Base-by-base conservation (phyloP, 345 rosid species). In the Noccaea bulbosa region DNA sequence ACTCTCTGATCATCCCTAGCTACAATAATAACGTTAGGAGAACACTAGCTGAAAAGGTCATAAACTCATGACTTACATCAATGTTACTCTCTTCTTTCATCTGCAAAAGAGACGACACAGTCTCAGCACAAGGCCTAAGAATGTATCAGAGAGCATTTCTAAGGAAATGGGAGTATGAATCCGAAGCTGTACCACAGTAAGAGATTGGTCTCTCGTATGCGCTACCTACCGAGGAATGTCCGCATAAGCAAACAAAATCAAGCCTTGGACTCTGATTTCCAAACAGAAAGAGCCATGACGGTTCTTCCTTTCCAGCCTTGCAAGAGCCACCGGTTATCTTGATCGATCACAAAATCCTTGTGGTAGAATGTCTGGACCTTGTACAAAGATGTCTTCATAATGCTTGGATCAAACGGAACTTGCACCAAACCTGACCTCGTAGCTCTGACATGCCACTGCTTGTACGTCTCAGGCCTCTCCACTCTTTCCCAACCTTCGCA, bases 241-340 rank as follows among this genome's bases (percentile, higher is more conserved):
- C 30, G 57, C 20, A 59, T 11, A 11, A 20, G 58, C 17, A 6
- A 8, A 11, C 17, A 6, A 8, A 11, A 30, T 72, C 66, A 61
- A 69, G 60, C 66, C 70, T 64, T 66, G 67, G 78, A 77, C 17
- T 76, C 82, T 60, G 93, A 83, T 63, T 87, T 90, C 99, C 99
- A 94, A 76, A 83, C 78, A 9, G 98, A 86, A 61, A 91, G 83
- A 55, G 96, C 95, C 75, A 68, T 78, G 11, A 88, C 72, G 24
- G 88, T 85, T 66, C 99, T 74, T 41, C 99, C 98, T 33, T 94
- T 94, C 99, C 98, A 94, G 55, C 99, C 99, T 65, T 85, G 95
- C 80, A 94, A 59, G 66, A 94, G 55, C 99, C 98, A 94, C 63
- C 65, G 49, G 72, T 71, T 81, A 80, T 85, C 90, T 81, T 82